Evolutionary conservation across 805 yeast species (phyloP).

Genomic region (Hanseniaspora pseudoguilliermondii): DNA sequence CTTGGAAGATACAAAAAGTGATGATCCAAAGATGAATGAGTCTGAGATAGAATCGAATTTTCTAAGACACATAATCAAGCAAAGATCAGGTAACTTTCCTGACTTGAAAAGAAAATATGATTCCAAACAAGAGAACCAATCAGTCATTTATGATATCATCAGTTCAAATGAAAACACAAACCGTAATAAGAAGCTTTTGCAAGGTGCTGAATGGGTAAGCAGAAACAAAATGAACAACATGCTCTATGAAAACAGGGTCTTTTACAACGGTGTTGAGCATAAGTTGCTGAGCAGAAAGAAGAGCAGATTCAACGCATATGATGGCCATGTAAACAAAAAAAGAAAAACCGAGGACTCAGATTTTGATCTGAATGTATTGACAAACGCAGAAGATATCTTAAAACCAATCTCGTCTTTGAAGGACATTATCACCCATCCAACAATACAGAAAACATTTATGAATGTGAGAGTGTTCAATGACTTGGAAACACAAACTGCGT

Average conservation of each 20-base stretch:
- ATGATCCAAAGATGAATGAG: conserved; percentile 13
- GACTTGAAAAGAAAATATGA: conserved; percentile 22
- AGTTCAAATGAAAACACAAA: conserved; percentile 32
- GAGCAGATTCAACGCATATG: conserved; percentile 1
- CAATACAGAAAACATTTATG: conserved; percentile 50
- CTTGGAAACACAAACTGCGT: conserved; percentile 61
- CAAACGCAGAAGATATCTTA: conserved; percentile 47
- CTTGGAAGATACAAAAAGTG: neutral
- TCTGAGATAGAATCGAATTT: conserved; percentile 17
- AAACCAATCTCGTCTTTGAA: conserved; percentile 72
- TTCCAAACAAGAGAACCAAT: conserved; percentile 14
- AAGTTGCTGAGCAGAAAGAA: conserved; percentile 24
- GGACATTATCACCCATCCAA: conserved; percentile 60
- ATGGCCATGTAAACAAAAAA: neutral
- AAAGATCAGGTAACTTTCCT: conserved; percentile 27
- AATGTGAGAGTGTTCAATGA: conserved; percentile 41
- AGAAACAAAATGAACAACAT: conserved; percentile 31
- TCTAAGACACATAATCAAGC: conserved; percentile 22
- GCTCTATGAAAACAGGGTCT: conserved; percentile 24
- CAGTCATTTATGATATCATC: conserved; percentile 18
- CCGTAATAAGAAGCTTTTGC: conserved; percentile 46
- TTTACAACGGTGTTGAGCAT: conserved; percentile 29
- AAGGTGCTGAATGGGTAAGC: conserved; percentile 36
- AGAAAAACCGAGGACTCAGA: conserved; percentile 23
- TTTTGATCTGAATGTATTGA: conserved; percentile 35